Evolutionary conservation across 2,329 filamentous ascomycete genomes (phyloP), one percentile per base, ranked within the genome.

Genomic region (Sphaceloma murrayae): DNA sequence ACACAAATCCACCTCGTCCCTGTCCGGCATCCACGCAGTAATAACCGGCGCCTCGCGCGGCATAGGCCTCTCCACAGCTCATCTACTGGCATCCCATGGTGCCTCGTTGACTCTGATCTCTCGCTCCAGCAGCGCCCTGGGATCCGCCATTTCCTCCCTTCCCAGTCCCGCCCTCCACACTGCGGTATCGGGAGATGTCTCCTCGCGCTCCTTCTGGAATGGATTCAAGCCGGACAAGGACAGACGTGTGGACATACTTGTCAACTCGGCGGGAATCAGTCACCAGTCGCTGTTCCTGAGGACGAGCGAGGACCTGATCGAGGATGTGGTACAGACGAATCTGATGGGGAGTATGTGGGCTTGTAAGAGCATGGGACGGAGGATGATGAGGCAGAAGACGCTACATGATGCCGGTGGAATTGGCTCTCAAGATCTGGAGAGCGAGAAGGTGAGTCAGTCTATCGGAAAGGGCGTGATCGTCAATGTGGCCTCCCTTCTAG

Each of bases 401-500:
- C 58, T 56, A 10, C 5, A 5, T 27, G 24, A 27, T 6, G 24
- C 6, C 11, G 24, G 24, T 27, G 24, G 24, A 27, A 11, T 7
- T 11, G 13, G 5, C 3, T 19, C 10, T 19, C 6, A 19, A 8
- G 14, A 16, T n/a, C n/a, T n/a, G 24, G 36, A 40, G 22, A n/a
- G 29, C 7, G 36, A 29, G 7, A 18, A 40, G 36, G 36, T 27
- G 24, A 40, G 21, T n/a, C 13, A 9, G 17, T 10, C 31, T 7
- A 18, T 18, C 5, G 16, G 42, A 5, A 33, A 34, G 74, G 74
- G 71, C 5, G 84, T 77, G 56, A 87, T 94, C 49, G 79, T 94
- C 60, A 94, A 94, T 56, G 67, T 94, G 16, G 79, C 83, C 1
- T 89, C 83, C 36, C 66, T 93, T 21, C 72, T 94, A 34, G 86